Base-by-base conservation (phyloP, 345 rosid species). In the Trapa bicornis region DNA sequence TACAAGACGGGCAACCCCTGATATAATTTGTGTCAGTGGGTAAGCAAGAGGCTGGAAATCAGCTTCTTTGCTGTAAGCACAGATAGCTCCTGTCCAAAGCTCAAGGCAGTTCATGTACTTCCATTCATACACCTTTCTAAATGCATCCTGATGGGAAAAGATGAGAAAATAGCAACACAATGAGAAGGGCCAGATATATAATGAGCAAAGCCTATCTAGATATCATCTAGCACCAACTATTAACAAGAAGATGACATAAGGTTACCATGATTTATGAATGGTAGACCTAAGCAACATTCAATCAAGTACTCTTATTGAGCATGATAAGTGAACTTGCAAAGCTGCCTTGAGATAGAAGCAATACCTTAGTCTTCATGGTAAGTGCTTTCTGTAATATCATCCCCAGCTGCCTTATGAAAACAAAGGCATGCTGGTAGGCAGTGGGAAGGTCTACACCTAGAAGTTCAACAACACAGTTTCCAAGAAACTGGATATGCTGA, bases 1-100 rank as follows among this genome's bases (percentile, higher is more conserved):
- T 84, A 91, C 96, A 43, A 94, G 85, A 65, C 95, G 79, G 29
- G 99, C 89, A 76, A 87, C 96, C 61, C 99, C 99, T 54, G 84
- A 80, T 48, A 94, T 87, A 73, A 94, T 83, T 74, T 94, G 99
- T 38, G 89, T 72, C 73, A 94, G 74, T 35, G 97, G 99, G 78
- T 94, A 94, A 67, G 96, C 91, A 72, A 94, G 95, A 68, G 93
- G 89, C 73, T 77, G 78, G 60, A 91, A 83, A 74, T 86, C 97
- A 70, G 91, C 80, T 74, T 89, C 91, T 48, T 85, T 73, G 70
- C 83, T 73, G 67, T 80, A 87, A 53, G 89, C 74, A 76, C 95
- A 91, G 65, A 94, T 74, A 64, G 96, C 96, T 71, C 96, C 91
- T 16, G 99, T 94, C 97, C 97, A 94, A 58, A 94, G 93, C 85